These are phyloP conservation scores for Auriscalpium vulgare DNA, from an alignment of 768 basidiomycete species.

Conservation along the genomic window DNA sequence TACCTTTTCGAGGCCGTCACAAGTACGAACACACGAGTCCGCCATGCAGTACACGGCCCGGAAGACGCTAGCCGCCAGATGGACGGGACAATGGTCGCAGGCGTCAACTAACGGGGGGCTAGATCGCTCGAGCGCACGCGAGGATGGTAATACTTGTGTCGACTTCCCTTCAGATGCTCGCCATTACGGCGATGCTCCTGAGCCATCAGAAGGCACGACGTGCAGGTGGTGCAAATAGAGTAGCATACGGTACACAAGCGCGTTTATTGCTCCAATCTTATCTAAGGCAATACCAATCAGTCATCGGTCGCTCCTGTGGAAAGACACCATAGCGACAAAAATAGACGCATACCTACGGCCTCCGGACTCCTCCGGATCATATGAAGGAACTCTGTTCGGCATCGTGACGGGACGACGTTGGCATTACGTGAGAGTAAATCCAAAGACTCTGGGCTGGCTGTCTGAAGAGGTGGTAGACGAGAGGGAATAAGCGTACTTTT, in stretches of 20 bases:
- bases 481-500: not conserved
- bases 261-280: not conserved
- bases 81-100: not conserved
- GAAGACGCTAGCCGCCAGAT: not conserved
- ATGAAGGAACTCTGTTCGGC: too few relatives aligned
- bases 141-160: slow-evolving; percentile 1
- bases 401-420: too few relatives aligned
- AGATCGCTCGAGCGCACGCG: slow-evolving; percentile 6
- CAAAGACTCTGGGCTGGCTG: too few relatives aligned
- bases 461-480: not conserved
- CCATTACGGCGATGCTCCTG: slow-evolving; percentile 3
- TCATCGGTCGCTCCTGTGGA: not conserved
- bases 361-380: too few relatives aligned
- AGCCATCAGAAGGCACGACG: slow-evolving; percentile 1
- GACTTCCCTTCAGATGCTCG: slow-evolving; percentile 9
- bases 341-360: too few relatives aligned
- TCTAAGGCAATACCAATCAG: not conserved
- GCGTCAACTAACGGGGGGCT: slow-evolving; percentile 1
- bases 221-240: not conserved
- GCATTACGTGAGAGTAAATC: too few relatives aligned
- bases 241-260: not conserved
- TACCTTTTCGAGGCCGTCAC: slow-evolving; percentile 6
- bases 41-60: not conserved
- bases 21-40: not conserved
- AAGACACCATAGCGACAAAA: not conserved